These are phyloP conservation scores for Steccherinum ochraceum DNA, from an alignment of 768 basidiomycete species.

Conservation along the genomic window DNA sequence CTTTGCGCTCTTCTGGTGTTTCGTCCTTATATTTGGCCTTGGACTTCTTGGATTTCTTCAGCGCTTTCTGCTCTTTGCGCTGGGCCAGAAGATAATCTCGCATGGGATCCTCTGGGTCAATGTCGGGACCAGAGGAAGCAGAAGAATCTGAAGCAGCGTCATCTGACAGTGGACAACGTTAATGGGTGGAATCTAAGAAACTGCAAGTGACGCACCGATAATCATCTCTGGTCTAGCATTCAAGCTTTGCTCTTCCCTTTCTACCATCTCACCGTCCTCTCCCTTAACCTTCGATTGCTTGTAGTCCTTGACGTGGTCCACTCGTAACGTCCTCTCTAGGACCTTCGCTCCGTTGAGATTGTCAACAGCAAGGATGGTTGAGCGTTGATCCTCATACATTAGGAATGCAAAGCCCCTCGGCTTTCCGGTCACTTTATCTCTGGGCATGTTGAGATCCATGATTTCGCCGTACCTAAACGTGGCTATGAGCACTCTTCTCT, in stretches of 20 bases:
- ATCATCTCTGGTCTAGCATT: conserved; percentile 80
- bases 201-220: conserved; percentile 38
- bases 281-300: conserved; percentile 78
- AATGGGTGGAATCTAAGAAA: neutral
- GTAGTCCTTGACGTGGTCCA: conserved; percentile 90
- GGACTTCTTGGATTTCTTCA: conserved; percentile 51
- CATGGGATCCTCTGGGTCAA: conserved; percentile 99
- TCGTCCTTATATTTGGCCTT: conserved; percentile 70
- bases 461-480: conserved; percentile 85
- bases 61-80: conserved; percentile 61
- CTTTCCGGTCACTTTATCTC: conserved; percentile 91
- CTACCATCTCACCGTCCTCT: conserved; percentile 80
- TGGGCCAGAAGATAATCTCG: conserved; percentile 82
- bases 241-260: conserved; percentile 77
- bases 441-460: conserved; percentile 90
- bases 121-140: conserved; percentile 52
- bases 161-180: conserved; percentile 32
- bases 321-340: conserved; percentile 78
- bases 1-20: conserved; percentile 72
- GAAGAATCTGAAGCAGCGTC: conserved; percentile 60
- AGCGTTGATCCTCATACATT: conserved; percentile 99
- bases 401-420: conserved; percentile 90
- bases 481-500: too few species aligned
- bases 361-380: conserved; percentile 93
- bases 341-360: conserved; percentile 96